phyloP scores from a whole-genome alignment of 306 rosid genomes.

The Phaseolus lunatus region DNA sequence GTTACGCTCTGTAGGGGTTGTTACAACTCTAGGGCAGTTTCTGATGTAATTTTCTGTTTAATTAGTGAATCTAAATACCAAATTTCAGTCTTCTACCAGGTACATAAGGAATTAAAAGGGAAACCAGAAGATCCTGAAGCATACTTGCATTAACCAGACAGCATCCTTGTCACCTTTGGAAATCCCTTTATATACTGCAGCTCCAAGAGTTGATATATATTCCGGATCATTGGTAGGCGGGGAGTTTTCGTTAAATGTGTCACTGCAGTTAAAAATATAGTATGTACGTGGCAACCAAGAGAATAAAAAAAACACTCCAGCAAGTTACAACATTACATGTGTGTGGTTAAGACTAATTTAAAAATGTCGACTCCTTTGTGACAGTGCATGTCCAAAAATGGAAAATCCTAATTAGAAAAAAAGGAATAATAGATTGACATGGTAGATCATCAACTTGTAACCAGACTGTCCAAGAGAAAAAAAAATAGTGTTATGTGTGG shows the following conservation, averaged over 20 bases:
- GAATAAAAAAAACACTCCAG: slow-evolving; percentile 36
- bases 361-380: slow-evolving; percentile 23
- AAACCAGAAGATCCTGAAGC: slow-evolving; percentile 44
- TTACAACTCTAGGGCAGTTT: no score
- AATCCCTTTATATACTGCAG: slow-evolving; percentile 93
- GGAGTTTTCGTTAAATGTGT: slow-evolving; percentile 93
- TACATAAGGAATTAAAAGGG: slow-evolving; percentile 4
- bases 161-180: slow-evolving; percentile 84
- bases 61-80: not conserved
- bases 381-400: not conserved
- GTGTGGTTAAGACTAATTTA: slow-evolving; percentile 13
- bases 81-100: no score
- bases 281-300: slow-evolving; percentile 20
- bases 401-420: slow-evolving; percentile 18
- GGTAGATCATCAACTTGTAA: slow-evolving; percentile 33
- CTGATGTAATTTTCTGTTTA: no score
- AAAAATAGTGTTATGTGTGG: slow-evolving; percentile 17
- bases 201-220: slow-evolving; percentile 86
- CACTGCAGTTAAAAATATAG: slow-evolving; percentile 62
- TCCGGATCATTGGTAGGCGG: slow-evolving; percentile 83
- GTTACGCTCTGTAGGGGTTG: no score
- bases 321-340: not conserved
- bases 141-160: slow-evolving; percentile 99
- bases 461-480: slow-evolving; percentile 23
- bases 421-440: not conserved